Percentiles rank a stretch among this genome's conserved stretches.
phyloP scores from a whole-genome alignment of 768 basidiomycete species.

The Rhodotorula kratochvilovae region DNA sequence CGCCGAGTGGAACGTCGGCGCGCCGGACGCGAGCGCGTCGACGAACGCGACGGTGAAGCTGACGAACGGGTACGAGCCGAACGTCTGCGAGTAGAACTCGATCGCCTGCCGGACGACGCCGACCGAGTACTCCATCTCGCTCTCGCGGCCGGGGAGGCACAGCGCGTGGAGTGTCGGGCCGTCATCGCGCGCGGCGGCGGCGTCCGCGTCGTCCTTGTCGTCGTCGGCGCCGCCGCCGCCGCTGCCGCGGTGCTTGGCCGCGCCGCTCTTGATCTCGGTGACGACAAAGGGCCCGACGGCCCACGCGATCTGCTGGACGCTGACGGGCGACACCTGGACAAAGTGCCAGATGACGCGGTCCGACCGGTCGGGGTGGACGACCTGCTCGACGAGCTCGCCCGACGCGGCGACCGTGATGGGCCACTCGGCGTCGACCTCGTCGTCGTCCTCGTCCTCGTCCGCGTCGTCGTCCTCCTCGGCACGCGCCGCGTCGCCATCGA shows the following conservation, averaged over 20 bases:
- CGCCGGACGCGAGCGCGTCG: slow-evolving; percentile 55
- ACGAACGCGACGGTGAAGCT: slow-evolving; percentile 94
- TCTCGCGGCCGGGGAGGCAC: slow-evolving; percentile 83
- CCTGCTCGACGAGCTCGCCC: slow-evolving; percentile 92
- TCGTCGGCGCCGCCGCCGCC: slow-evolving; percentile 54
- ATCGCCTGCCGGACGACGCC: slow-evolving; percentile 79
- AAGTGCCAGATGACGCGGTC: slow-evolving; percentile 93
- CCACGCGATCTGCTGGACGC: slow-evolving; percentile 93
- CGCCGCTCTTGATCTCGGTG: slow-evolving; percentile 52
- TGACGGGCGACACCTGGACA: slow-evolving; percentile 75
- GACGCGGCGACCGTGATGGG: slow-evolving; percentile 88
- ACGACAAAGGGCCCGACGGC: slow-evolving; percentile 87
- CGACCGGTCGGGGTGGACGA: slow-evolving; percentile 87
- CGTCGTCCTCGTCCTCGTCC: slow-evolving; percentile 26
- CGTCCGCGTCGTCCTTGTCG: slow-evolving; percentile 57
- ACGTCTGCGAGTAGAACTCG: slow-evolving; percentile 85
- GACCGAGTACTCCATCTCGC: slow-evolving; percentile 64
- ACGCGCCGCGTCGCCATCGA: slow-evolving; percentile 53
- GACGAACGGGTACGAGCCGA: slow-evolving; percentile 90
- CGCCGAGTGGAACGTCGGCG: slow-evolving; percentile 69
- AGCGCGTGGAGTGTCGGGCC: slow-evolving; percentile 70
- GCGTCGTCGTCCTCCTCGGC: slow-evolving; percentile 43
- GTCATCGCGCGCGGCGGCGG: slow-evolving; percentile 49
- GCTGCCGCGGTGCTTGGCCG: slow-evolving; percentile 57
- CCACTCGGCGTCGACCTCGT: slow-evolving; percentile 49